A percentile compares a stretch with the other conserved stretches of the same genome.
Evolutionary conservation across 768 basidiomycete genomes (phyloP).

Genomic region (Clitopilus hobsonii): DNA sequence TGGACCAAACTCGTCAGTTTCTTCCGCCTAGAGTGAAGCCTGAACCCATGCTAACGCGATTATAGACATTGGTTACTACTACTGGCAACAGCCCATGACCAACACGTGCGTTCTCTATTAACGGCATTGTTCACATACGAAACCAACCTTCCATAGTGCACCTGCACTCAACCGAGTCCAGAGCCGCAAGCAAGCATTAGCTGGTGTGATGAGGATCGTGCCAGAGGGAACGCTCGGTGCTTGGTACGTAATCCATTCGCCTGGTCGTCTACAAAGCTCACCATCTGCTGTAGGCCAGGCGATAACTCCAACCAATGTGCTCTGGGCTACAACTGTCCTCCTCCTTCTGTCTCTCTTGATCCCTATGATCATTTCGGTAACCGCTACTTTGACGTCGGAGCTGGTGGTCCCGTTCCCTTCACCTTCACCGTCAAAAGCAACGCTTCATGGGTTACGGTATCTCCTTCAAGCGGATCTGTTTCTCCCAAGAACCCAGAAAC

Average conservation of each 20-base stretch:
- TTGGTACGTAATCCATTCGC: constrained; percentile 35
- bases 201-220: constrained; percentile 61
- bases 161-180: constrained; percentile 48
- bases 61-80: constrained; percentile 51
- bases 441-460: constrained; percentile 49
- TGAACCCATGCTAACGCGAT: background rate
- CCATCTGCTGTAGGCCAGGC: constrained; percentile 46
- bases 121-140: background rate
- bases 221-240: constrained; percentile 58
- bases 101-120: constrained; percentile 39
- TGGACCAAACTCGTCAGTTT: constrained; percentile 60
- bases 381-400: constrained; percentile 57
- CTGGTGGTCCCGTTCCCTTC: constrained; percentile 56
- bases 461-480: constrained; percentile 43
- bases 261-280: background rate
- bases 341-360: constrained; percentile 49
- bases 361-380: constrained; percentile 49
- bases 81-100: constrained; percentile 71
- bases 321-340: constrained; percentile 40
- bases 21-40: background rate
- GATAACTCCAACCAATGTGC: constrained; percentile 60
- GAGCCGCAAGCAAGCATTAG: constrained; percentile 47
- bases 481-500: constrained; percentile 41
- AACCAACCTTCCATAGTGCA: constrained; percentile 31
- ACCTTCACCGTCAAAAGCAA: constrained; percentile 47